Conservation (phyloP, 352 stramenopile genomes). For the Globisporangium takayamanum region DNA sequence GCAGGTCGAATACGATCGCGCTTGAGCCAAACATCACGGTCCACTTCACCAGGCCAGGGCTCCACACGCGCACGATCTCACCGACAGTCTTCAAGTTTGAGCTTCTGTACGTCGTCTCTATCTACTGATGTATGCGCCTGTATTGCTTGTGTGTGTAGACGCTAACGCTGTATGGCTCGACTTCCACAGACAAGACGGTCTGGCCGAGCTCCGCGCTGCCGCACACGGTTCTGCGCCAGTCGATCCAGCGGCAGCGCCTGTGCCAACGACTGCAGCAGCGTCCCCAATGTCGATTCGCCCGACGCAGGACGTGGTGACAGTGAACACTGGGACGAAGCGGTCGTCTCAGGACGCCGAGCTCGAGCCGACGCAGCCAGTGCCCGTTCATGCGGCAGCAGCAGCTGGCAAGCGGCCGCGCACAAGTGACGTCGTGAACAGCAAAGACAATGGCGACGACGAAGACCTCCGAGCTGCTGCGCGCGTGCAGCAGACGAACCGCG, state of each 20-base stretch:
- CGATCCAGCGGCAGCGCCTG: not conserved
- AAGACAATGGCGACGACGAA: not conserved
- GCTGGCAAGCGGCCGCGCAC: not conserved
- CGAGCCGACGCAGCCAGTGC: not conserved
- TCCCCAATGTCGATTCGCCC: not conserved
- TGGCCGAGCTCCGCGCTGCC: too few species aligned
- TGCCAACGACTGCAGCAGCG: too few species aligned
- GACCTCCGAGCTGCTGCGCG: not conserved
- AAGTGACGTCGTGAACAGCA: not conserved
- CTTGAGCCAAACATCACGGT: constrained; percentile 44
- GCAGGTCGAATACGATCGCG: constrained; percentile 24
- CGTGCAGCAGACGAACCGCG: constrained; percentile 6
- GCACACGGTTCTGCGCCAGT: not conserved
- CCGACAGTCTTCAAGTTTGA: constrained; percentile 64
- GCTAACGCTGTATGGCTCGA: not conserved
- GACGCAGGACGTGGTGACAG: not conserved
- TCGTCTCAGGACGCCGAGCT: not conserved
- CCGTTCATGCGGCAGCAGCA: not conserved
- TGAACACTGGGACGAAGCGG: not conserved
- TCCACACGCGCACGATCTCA: constrained; percentile 17
- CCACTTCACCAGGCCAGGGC: constrained; percentile 64
- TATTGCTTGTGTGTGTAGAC: not conserved
- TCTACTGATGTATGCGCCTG: not conserved
- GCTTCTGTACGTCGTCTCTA: constrained; percentile 38
- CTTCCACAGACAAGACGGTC: not conserved